Conservation (phyloP, 2,329 filamentous ascomycete genomes). For the Aspergillus sojae region DNA sequence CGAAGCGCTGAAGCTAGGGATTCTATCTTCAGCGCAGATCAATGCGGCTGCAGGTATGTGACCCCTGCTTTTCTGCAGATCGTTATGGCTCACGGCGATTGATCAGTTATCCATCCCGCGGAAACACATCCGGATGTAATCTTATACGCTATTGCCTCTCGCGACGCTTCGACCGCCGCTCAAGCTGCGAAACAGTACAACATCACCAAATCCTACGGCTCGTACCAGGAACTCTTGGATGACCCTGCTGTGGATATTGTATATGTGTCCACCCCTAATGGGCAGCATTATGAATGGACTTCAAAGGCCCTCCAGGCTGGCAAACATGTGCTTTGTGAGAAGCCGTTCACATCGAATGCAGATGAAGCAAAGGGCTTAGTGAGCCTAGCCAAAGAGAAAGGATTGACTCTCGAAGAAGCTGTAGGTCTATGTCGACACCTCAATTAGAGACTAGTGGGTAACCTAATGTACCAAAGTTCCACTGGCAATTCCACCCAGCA, state of each 20-base stretch:
- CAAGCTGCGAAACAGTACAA: neutral
- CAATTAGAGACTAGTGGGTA: neutral
- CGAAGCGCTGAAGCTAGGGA: neutral
- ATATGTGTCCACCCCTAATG: neutral
- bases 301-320: neutral
- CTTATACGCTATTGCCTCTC: neutral
- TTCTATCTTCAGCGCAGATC: neutral
- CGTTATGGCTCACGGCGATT: neutral
- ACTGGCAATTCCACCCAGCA: neutral
- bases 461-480: neutral
- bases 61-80: neutral
- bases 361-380: neutral
- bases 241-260: neutral
- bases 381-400: neutral
- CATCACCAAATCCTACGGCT: neutral
- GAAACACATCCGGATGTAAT: neutral
- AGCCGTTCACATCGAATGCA: neutral
- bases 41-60: neutral
- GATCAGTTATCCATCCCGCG: neutral
- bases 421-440: neutral
- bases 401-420: neutral
- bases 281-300: neutral
- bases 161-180: neutral
- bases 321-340: neutral
- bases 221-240: neutral